A percentile compares a stretch with the other conserved stretches of the same genome.
Evolutionary conservation across 306 rosid genomes (phyloP).

Genomic region (Astragalus glycyphyllos): DNA sequence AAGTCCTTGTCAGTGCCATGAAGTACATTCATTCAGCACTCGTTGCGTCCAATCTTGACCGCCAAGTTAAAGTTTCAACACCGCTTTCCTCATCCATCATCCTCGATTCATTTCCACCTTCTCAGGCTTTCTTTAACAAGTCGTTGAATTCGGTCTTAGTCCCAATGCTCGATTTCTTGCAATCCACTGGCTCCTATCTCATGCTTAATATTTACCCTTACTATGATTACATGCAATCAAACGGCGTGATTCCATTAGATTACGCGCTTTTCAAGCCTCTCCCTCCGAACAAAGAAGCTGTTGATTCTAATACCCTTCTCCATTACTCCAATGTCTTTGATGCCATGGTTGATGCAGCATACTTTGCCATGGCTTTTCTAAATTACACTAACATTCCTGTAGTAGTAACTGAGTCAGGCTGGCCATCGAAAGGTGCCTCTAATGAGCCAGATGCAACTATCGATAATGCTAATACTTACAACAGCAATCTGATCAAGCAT

Average conservation of each 20-base stretch:
- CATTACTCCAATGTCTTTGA: conserved; percentile 88
- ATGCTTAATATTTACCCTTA: conserved; percentile 85
- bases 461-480: conserved; percentile 83
- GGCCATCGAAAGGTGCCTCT: conserved; percentile 78
- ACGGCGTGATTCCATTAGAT: conserved; percentile 80
- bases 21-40: conserved; percentile 81
- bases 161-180: conserved; percentile 79
- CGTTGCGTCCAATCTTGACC: conserved; percentile 77
- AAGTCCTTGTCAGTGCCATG: conserved; percentile 70
- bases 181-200: conserved; percentile 70
- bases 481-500: conserved; percentile 82
- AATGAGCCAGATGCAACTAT: conserved; percentile 79
- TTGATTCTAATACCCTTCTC: conserved; percentile 80
- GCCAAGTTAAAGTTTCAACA: conserved; percentile 76
- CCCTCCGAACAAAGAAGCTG: conserved; percentile 78
- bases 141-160: conserved; percentile 68
- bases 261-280: conserved; percentile 81
- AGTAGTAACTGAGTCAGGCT: conserved; percentile 81
- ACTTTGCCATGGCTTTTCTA: conserved; percentile 75
- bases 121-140: conserved; percentile 84
- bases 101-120: conserved; percentile 90
- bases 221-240: conserved; percentile 82
- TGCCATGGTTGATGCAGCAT: conserved; percentile 83
- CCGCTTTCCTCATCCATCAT: conserved; percentile 77
- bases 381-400: conserved; percentile 76